A percentile compares a stretch with the other conserved stretches of the same genome.
Conservation (phyloP, 495 filamentous ascomycete species). For the Penicillium coprophilum region DNA sequence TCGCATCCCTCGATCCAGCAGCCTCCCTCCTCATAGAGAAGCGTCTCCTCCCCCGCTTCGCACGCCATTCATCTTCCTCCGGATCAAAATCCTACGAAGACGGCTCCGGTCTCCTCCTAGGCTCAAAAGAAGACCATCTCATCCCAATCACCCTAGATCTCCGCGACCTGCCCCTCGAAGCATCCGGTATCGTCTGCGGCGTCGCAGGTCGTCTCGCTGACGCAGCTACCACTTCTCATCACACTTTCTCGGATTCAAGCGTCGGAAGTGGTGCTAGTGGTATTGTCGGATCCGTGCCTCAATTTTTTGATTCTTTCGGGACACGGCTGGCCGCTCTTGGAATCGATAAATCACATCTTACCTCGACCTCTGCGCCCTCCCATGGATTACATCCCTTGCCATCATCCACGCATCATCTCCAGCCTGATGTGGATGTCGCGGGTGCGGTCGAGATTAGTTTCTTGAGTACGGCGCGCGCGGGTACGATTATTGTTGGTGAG, state of each 20-base stretch:
- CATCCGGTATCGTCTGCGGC: constrained; percentile 90
- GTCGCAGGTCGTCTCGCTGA: constrained; percentile 78
- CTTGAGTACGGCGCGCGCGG: constrained; percentile 82
- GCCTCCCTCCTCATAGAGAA: constrained; percentile 76
- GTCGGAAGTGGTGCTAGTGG: constrained; percentile 17
- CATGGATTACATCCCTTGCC: constrained; percentile 7
- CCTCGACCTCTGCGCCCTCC: neutral
- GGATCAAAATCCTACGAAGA: constrained; percentile 49
- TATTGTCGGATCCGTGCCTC: constrained; percentile 21
- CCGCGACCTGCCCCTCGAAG: constrained; percentile 76
- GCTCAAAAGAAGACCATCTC: constrained; percentile 74
- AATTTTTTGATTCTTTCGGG: constrained; percentile 20
- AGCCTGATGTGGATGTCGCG: constrained; percentile 45
- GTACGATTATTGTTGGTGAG: constrained; percentile 81
- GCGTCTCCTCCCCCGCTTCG: constrained; percentile 58
- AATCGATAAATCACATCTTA: constrained; percentile 7
- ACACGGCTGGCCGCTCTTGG: constrained; percentile 13
- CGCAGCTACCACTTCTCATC: constrained; percentile 32
- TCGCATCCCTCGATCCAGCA: constrained; percentile 81
- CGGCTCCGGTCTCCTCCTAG: constrained; percentile 61
- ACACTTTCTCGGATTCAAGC: neutral
- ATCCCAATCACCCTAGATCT: constrained; percentile 91
- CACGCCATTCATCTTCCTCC: constrained; percentile 31
- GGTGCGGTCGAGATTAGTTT: constrained; percentile 84
- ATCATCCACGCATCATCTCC: constrained; percentile 32